Percentiles rank a stretch among this genome's conserved stretches.
Evolutionary conservation across 208 protist species (phyloP).

Genomic region (Polymyxa betae): DNA sequence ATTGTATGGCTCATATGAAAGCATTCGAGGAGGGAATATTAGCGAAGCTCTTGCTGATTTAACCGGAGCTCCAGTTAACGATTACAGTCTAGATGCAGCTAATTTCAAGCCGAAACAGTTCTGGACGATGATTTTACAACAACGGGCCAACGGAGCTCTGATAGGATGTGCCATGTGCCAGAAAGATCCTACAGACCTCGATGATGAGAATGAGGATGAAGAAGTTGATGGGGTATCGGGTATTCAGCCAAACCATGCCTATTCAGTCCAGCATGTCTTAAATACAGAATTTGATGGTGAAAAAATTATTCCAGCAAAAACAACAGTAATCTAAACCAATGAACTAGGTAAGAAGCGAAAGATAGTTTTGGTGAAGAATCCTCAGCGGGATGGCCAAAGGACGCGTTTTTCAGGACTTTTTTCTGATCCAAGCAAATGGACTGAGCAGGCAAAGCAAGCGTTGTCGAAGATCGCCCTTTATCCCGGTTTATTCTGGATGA

Average conservation of each 20-base stretch:
- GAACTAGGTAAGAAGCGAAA: not conserved
- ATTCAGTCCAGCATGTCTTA: not conserved
- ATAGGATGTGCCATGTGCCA: conserved; percentile 52
- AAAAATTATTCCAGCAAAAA: not conserved
- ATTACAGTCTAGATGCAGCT: not conserved
- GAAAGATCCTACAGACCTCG: not conserved
- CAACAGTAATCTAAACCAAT: not conserved
- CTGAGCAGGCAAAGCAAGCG: not conserved
- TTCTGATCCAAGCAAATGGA: not conserved
- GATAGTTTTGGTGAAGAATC: conserved; percentile 4
- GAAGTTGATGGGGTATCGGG: not conserved
- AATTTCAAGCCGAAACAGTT: not conserved
- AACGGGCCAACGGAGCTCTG: not conserved
- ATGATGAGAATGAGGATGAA: conserved; percentile 27
- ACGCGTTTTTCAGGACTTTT: not conserved
- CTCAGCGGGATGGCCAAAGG: not conserved
- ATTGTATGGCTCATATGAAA: conserved; percentile 27
- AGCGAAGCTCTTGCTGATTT: conserved; percentile 32
- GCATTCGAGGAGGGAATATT: conserved; percentile 37
- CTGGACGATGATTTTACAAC: not conserved
- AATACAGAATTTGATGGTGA: not conserved
- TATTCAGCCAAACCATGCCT: conserved; percentile 23
- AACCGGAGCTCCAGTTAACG: conserved; percentile 13
- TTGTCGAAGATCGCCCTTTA: not conserved
- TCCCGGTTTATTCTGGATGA: conserved; percentile 26